Base-by-base conservation (phyloP, 768 basidiomycete species). In the Coprinopsis sp. region DNA sequence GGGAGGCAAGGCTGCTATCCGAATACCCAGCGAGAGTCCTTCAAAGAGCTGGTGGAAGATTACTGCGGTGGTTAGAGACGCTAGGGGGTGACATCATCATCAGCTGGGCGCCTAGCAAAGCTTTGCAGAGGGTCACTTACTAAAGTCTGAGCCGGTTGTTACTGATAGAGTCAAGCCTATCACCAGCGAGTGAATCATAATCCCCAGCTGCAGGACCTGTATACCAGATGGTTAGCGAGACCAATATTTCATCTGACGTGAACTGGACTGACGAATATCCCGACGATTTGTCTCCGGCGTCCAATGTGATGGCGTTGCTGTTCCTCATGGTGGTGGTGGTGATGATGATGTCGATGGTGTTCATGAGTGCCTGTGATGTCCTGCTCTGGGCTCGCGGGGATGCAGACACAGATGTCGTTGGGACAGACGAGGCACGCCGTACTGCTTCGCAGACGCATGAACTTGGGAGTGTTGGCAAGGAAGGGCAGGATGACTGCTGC, bases 31-130 rank as follows among this genome's bases (percentile, higher is more conserved):
- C 1, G 88, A 89, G 8, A 91, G 72, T 0, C 88, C 89, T 56
- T 91, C 89, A 54, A 91, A 91, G 8, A 90, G 69, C 55, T 91
- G 89, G 58, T 91, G 90, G 61, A 91, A 91, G 21, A 79, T 67
- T 25, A 91, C 79, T 1, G 87, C 87, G 3, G 82, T 77, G 11
- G 85, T 74, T 2, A 91, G 74, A 0, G 85, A 82, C 2, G 83
- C 87, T 88, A 50, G 42, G 40, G 23, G 29, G 2, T 19, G 38
- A 25, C 14, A 33, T 36, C 14, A 44, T 27, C n/a, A n/a, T n/a
- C n/a, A n/a, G n/a, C n/a, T n/a, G 21, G 13, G 29, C 40, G 5
- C 18, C 52, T 33, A 11, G 25, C 8, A 43, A 3, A 21, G 22
- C 13, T 30, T 42, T 8, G 10, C 14, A 50, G 19, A 45, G 37